These are phyloP conservation scores for Otatea glauca DNA, from an alignment of 176 grass and related monocot genomes.

Conservation along the genomic window DNA sequence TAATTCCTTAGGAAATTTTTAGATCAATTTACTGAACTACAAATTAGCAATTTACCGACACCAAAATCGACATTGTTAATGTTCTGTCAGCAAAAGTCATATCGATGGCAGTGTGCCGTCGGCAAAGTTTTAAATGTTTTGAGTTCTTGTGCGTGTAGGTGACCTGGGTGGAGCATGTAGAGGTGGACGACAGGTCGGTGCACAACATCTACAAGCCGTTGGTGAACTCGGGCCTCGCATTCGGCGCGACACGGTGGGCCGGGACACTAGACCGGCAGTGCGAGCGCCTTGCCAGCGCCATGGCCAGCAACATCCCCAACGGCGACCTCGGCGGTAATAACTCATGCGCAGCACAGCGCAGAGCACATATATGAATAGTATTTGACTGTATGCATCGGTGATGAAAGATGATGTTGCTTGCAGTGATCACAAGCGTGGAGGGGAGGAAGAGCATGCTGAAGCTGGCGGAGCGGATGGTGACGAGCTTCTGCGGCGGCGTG, in stretches of 20 bases:
- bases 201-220: constrained; percentile 92
- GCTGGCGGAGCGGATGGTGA: constrained; percentile 93
- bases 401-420: neutral
- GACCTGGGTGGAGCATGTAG: constrained; percentile 95
- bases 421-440: constrained; percentile 87
- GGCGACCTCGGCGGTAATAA: constrained; percentile 48
- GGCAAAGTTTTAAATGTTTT: neutral
- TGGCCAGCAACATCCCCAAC: constrained; percentile 85
- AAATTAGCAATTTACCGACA: neutral
- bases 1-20: neutral
- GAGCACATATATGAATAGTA: neutral
- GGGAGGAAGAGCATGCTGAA: constrained; percentile 96
- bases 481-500: constrained; percentile 91
- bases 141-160: constrained; percentile 46
- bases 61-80: neutral
- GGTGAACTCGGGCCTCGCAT: constrained; percentile 90
- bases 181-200: constrained; percentile 86
- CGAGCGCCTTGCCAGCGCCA: constrained; percentile 81
- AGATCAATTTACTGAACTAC: neutral
- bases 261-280: constrained; percentile 82
- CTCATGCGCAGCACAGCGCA: too few species aligned
- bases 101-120: neutral
- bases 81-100: neutral
- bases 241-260: constrained; percentile 85
- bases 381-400: neutral